Conservation (phyloP, 2,329 filamentous ascomycete species). For the Cladosporium halotolerans region DNA sequence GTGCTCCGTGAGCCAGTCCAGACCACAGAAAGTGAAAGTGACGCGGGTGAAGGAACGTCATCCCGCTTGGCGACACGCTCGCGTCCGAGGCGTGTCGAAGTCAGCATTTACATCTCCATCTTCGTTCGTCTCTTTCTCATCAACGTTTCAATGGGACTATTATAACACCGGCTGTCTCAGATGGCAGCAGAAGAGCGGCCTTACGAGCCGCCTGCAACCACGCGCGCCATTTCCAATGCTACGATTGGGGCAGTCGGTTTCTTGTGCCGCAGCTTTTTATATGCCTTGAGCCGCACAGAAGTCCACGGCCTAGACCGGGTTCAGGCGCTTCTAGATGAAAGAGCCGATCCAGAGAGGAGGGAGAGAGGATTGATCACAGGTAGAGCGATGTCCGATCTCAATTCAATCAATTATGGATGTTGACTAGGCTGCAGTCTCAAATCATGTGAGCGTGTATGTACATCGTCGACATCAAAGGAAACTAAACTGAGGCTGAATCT, state of each 20-base stretch:
- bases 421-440: slow-evolving; percentile 53
- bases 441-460: slow-evolving; percentile 83
- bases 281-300: slow-evolving; percentile 67
- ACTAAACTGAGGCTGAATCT: slow-evolving; percentile 9
- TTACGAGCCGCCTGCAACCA: slow-evolving; percentile 56
- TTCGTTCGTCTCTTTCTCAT: neutral
- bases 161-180: neutral
- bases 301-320: slow-evolving; percentile 71
- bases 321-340: slow-evolving; percentile 65
- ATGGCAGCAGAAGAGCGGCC: slow-evolving; percentile 36
- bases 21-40: too few species aligned
- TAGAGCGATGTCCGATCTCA: slow-evolving; percentile 27
- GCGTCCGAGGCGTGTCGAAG: neutral
- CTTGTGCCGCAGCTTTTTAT: slow-evolving; percentile 68
- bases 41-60: slow-evolving; percentile 1
- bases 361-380: slow-evolving; percentile 71
- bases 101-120: neutral
- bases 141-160: neutral
- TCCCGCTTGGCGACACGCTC: slow-evolving; percentile 11
- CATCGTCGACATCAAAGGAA: slow-evolving; percentile 19
- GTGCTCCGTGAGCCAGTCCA: neutral
- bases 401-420: slow-evolving; percentile 1
- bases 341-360: slow-evolving; percentile 59
- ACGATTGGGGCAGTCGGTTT: slow-evolving; percentile 68
- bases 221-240: slow-evolving; percentile 66